phyloP scores from a whole-genome alignment of 331 rosid species.

The Quercus lobata region DNA sequence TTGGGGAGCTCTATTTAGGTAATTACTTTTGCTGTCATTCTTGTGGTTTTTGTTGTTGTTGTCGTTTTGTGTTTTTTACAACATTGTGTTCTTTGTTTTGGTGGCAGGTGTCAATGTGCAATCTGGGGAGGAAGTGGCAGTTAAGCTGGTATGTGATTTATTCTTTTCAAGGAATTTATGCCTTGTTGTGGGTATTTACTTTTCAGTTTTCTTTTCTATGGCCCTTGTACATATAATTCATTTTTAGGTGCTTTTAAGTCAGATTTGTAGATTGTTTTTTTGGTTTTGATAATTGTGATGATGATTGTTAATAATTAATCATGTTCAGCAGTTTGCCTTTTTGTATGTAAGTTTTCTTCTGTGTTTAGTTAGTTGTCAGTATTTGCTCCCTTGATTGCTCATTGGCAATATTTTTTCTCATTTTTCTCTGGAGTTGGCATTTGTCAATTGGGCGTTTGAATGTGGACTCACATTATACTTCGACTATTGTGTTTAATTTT shows the following conservation, averaged over 20 bases:
- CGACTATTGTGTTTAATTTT: neutral
- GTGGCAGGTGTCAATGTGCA: constrained; percentile 78
- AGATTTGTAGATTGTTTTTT: neutral
- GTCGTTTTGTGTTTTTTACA: neutral
- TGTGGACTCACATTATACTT: neutral
- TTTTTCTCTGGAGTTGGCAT: neutral
- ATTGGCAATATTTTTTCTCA: neutral
- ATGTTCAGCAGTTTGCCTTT: neutral
- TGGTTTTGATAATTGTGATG: neutral
- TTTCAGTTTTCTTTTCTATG: neutral
- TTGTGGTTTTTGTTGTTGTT: neutral
- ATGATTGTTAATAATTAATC: neutral
- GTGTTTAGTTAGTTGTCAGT: constrained; percentile 2
- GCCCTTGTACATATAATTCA: neutral
- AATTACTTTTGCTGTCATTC: neutral
- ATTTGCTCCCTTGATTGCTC: neutral
- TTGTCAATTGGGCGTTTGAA: neutral
- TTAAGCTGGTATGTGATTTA: constrained; percentile 80
- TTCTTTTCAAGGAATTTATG: constrained; percentile 7
- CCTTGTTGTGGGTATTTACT: neutral
- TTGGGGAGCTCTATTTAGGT: constrained; percentile 98
- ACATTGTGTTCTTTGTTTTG: constrained; percentile 21
- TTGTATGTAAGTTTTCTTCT: neutral
- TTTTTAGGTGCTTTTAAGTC: neutral
- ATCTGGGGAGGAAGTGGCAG: constrained; percentile 98